Evolutionary conservation across 2,329 filamentous ascomycete species (phyloP).

Genomic region (Fusarium praegraminearum): DNA sequence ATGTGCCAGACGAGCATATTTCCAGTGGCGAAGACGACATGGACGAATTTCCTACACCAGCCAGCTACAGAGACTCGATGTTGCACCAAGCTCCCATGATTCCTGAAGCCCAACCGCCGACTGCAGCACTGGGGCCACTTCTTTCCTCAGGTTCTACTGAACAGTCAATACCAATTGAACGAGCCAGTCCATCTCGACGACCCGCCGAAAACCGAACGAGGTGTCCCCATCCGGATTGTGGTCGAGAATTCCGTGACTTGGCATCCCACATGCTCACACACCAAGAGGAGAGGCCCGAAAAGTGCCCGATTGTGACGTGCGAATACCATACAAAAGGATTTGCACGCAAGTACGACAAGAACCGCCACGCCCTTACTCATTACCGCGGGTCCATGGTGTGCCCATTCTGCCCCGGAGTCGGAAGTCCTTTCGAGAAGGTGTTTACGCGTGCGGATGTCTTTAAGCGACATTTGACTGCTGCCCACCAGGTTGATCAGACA

Average conservation of each 20-base stretch:
- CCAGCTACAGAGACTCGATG: conserved; percentile 30
- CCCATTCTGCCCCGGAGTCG: conserved; percentile 91
- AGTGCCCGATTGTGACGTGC: conserved; percentile 93
- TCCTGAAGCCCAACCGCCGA: conserved; percentile 29
- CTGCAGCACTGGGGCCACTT: conserved; percentile 28
- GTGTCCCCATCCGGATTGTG: conserved; percentile 69
- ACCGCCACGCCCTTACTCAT: conserved; percentile 93
- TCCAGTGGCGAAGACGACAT: conserved; percentile 66
- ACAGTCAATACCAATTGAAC: conserved; percentile 44
- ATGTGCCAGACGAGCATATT: conserved; percentile 59
- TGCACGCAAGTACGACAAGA: conserved; percentile 97
- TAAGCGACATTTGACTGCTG: conserved; percentile 92
- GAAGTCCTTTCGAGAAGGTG: conserved; percentile 89
- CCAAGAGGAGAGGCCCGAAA: conserved; percentile 91
- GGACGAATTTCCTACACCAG: conserved; percentile 52
- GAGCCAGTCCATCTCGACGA: conserved; percentile 49
- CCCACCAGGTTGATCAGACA: conserved; percentile 94
- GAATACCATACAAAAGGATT: conserved; percentile 96
- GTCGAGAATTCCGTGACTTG: conserved; percentile 71
- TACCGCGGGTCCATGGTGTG: conserved; percentile 99
- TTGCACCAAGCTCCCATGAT: conserved; percentile 28
- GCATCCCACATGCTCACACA: conserved; percentile 97
- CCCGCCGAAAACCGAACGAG: conserved; percentile 59
- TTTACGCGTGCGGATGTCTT: conserved; percentile 98
- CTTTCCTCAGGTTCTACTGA: conserved; percentile 39